Evolutionary conservation across 1,284 basidiomycete species (phyloP), one percentile per base, ranked within the genome.

Genomic region (Calocybe gambosa): DNA sequence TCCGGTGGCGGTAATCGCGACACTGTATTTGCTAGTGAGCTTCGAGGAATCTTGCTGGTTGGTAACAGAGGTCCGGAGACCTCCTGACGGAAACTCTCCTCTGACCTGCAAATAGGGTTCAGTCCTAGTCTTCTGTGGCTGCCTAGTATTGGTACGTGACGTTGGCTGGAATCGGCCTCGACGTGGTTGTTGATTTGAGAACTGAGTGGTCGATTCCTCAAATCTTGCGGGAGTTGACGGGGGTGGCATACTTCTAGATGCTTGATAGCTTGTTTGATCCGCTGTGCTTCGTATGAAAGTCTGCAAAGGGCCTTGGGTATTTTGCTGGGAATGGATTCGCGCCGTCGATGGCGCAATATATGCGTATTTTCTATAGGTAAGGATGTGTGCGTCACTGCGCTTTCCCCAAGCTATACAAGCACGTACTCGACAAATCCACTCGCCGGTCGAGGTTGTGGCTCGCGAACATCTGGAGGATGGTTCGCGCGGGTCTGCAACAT

Each of bases 301-400:
- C 28, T 59, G 58, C 9, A 69, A 62, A 2, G 59, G 55, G 23
- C 59, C 52, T 51, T 71, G 75, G 47, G 56, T 55, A 47, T 68
- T 64, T 39, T 60, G 61, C 33, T 65, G 62, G 2, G 59, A 53
- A 28, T 64, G 65, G 38, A 58, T 57, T 43, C 66, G 71, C 34
- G 67, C 58, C 16, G 66, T 68, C 20, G 68, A 64, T 25, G 73
- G 68, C 20, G 73, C 71, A 6, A 58, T 65, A 57, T 82, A 85
- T 16, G 75, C 72, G 57, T 78, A 85, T 61, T 82, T 75, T 49
- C 84, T 87, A 48, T 39, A 49, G 46, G 56, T 19, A 47, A 47
- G 50, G 50, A 58, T 62, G 64, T 61, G 60, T 54, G 52, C 46
- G 1, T 33, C 21, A 5, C 29, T 12, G 9, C 23, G 16, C 15